These are phyloP conservation scores for Mariannaea sp. DNA, from an alignment of 2,329 filamentous ascomycete genomes.

Conservation along the genomic window DNA sequence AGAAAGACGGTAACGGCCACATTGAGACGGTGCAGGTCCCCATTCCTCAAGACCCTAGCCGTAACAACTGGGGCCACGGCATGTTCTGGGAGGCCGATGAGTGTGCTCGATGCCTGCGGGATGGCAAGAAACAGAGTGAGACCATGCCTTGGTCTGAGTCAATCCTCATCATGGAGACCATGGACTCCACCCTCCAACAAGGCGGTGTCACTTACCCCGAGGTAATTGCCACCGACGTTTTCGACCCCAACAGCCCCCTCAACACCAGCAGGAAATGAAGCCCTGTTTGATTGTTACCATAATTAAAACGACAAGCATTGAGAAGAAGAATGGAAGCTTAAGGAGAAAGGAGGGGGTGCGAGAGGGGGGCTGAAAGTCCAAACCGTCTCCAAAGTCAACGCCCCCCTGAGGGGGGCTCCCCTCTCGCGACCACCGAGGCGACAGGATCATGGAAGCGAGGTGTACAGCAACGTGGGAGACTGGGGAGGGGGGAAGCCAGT, in stretches of 20 bases:
- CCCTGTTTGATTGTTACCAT: background rate
- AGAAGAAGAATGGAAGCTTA: no score
- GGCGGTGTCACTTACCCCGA: slow-evolving; percentile 60
- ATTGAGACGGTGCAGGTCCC: slow-evolving; percentile 58
- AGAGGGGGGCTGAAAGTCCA: background rate
- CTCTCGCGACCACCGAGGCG: background rate
- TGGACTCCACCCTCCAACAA: slow-evolving; percentile 60
- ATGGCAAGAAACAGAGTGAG: slow-evolving; percentile 77
- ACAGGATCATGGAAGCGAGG: slow-evolving; percentile 14
- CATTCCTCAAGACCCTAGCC: slow-evolving; percentile 55
- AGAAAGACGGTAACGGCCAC: slow-evolving; percentile 52
- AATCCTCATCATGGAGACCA: slow-evolving; percentile 79
- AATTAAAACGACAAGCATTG: background rate
- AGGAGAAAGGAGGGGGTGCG: no score
- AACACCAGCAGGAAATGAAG: slow-evolving; percentile 56
- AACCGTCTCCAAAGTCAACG: background rate
- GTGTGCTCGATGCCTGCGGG: slow-evolving; percentile 73
- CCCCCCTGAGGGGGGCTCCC: no score
- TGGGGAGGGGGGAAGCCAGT: slow-evolving; percentile 11
- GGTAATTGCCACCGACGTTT: slow-evolving; percentile 61
- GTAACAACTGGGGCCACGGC: slow-evolving; percentile 66
- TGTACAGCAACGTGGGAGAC: slow-evolving; percentile 13
- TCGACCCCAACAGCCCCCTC: slow-evolving; percentile 63
- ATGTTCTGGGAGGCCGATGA: slow-evolving; percentile 93
- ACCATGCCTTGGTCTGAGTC: slow-evolving; percentile 76